A percentile compares a stretch with the other conserved stretches of the same genome.
Conservation (phyloP, 2,329 filamentous ascomycete genomes). For the Beauveria pseudobassiana region DNA sequence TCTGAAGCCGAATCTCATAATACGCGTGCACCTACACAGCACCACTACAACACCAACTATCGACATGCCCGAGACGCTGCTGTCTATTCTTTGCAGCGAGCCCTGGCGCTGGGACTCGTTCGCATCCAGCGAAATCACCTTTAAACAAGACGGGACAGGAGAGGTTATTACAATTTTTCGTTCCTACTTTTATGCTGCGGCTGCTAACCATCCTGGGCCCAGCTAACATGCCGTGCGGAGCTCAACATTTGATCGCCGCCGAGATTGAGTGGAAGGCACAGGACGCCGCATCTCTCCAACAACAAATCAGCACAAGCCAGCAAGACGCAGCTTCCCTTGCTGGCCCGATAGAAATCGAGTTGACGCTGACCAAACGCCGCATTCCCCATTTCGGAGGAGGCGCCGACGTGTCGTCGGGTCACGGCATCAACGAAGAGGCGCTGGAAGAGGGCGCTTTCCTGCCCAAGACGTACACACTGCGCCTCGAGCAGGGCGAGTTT, state of each 20-base stretch:
- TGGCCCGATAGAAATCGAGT: background rate
- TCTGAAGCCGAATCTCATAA: background rate
- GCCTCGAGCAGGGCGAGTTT: background rate
- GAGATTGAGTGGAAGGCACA: background rate
- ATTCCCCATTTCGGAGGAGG: background rate
- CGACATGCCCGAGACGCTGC: background rate
- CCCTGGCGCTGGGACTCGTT: background rate
- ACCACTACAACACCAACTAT: background rate
- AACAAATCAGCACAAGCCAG: background rate
- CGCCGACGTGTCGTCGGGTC: too few relatives aligned
- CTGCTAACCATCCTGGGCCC: background rate
- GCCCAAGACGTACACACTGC: background rate
- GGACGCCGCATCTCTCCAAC: background rate
- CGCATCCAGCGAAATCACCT: background rate
- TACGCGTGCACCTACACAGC: background rate
- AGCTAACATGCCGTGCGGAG: background rate
- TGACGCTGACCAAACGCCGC: background rate
- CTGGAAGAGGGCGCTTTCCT: background rate
- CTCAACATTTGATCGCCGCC: background rate
- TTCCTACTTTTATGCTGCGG: background rate
- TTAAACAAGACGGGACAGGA: background rate
- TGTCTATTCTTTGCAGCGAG: background rate
- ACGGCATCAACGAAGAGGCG: background rate
- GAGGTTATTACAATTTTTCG: background rate
- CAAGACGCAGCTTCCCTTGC: background rate